Base-by-base conservation (phyloP, 257 asterid species). In the Rubia yunnanensis region DNA sequence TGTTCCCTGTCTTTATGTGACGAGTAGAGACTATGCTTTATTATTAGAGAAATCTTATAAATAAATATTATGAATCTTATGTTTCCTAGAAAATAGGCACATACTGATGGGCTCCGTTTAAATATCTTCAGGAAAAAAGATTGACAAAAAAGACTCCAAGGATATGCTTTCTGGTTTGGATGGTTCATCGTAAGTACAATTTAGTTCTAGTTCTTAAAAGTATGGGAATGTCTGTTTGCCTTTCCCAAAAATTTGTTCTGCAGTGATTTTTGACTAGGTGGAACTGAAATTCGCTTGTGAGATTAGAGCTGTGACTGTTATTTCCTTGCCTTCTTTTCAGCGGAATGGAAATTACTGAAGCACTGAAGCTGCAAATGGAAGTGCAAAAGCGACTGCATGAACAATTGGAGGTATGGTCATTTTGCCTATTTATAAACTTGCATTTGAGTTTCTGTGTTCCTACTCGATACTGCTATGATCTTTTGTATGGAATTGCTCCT, bases 331-430 rank as follows among this genome's bases (percentile, higher is more conserved):
- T 60, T 23, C 70, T 72, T 62, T 73, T 74, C 79, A 85, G 96
- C 59, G 96, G 97, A 34, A 82, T 94, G 92, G 97, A 92, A 83
- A 86, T 90, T 49, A 84, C 86, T 53, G 97, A 88, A 81, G 99
- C 97, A 32, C 84, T 94, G 70, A 94, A 94, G 80, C 88, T 94
- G 85, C 99, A 94, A 80, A 94, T 94, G 99, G 99, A 94, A 89
- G 99, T 94, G 67, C 99, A 94, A 71, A 94, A 90, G 83, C 84
- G 99, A 62, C 87, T 94, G 65, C 99, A 90, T 27, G 99, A 94
- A 80, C 99, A 94, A 68, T 73, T 94, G 77, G 99, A 94, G 98
- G 99, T 94, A 79, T 55, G 63, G 35, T 69, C 56, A 62, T 60
- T 39, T 69, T 50, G 58, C 67, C 65, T 24, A 31, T 64, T 18